Evolutionary conservation across 1,284 basidiomycete genomes (phyloP), one percentile per base, ranked within the genome.

Genomic region (Irpex lacteus): DNA sequence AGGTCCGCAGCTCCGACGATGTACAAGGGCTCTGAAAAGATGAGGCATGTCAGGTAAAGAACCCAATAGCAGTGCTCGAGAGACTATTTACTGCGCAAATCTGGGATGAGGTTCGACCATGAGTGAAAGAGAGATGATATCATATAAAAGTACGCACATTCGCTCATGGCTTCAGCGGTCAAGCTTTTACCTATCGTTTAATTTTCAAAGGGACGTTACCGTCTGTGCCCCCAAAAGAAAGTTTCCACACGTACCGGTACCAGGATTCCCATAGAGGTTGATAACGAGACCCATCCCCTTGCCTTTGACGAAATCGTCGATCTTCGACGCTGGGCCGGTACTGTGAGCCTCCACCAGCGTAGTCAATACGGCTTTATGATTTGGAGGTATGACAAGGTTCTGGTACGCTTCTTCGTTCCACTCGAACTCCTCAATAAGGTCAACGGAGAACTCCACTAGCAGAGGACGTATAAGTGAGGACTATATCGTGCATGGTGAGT

Each of bases 271-370:
- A 67, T 83, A 87, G 2, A 88, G 75, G 65, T 86, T 86, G 68
- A 87, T 77, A 34, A 88, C 83, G 18, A 88, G 78, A 2, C 85
- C 86, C 19, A 84, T 80, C 0, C 86, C 86, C 69, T 88, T 88
- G 36, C 85, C 86, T 68, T 82, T 78, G 66, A 87, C 83, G 66
- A 88, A 87, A 69, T 87, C 85, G 65, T 87, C 85, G 63, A 87
- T 85, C 61, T 72, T 69, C 13, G 67, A 63, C 4, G 80, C 79
- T 2, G 80, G 65, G 50, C 81, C 80, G 2, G 76, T 75, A 69
- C 80, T 81, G 67, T 88, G 85, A 0, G 83, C 81, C 67, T 86
- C 84, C 9, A 87, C 81, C 2, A 87, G 79, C 0, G 85, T 84
- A 57, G 81, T 81, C 7, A 88, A 77, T 2, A 87, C 78, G 8